Evolutionary conservation across 2,329 filamentous ascomycete species (phyloP), one percentile per base, ranked within the genome.

Genomic region (Pseudogymnoascus sp.): DNA sequence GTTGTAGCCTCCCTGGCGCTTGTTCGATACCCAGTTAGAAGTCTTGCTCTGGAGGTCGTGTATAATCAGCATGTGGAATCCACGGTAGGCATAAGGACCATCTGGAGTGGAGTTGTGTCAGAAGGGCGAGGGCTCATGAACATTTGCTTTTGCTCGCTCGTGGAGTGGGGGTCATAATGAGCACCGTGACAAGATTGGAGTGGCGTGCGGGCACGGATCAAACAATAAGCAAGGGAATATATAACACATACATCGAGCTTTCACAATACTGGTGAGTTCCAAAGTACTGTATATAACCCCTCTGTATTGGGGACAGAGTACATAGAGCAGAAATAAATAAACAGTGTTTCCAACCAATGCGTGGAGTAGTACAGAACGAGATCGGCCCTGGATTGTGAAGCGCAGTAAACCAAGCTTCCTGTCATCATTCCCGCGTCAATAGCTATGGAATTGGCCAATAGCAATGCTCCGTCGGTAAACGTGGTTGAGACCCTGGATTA

Each of bases 41-140:
- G 55, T 35, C 29, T 60, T 43, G 43, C 33, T 37, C 21, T 61
- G 61, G 31, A 66, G 55, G 39, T 66, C 65, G 39, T 65, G 62
- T 14, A 66, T 49, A 33, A 65, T 65, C 39, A 66, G 64, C 64
- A 66, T 65, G 43, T 43, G 60, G 33, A 58, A 63, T 55, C 49
- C 49, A 55, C 49, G n/a, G 29, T 55, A 55, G 16, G 29, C 11
- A 33, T 33, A 55, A 19, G 16, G 49, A 21, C 26, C 49, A 55
- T 55, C 49, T 33, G 49, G n/a, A 55, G 49, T 14, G 11, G 29
- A 55, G 11, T 55, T 55, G n/a, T 29, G 19, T 16, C 29, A 55
- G 29, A 55, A 55, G 45, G 11, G 45, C 26, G 45, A 31, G 45
- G 7, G 49, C 29, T 55, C 49, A 35, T 55, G 11, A 21, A 35